phyloP scores from a whole-genome alignment of 768 basidiomycete genomes.

The Psilocybe cubensis region DNA sequence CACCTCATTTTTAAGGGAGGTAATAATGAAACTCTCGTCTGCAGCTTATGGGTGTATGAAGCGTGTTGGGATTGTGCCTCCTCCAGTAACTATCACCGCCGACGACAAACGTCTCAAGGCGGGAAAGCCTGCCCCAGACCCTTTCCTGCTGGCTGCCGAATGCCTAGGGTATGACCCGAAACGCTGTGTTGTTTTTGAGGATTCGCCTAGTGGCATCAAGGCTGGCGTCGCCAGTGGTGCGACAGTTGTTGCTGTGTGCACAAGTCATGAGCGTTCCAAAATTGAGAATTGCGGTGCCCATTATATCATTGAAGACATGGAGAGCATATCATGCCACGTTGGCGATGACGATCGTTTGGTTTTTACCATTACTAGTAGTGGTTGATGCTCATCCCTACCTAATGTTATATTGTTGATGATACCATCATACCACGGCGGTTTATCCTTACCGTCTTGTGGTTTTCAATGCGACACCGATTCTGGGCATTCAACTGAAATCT shows the following conservation, averaged over 20 bases:
- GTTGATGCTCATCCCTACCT: neutral
- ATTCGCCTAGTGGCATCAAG: conserved; percentile 78
- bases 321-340: conserved; percentile 44
- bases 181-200: conserved; percentile 79
- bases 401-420: neutral
- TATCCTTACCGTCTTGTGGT: too few species aligned
- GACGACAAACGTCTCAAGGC: conserved; percentile 75
- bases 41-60: conserved; percentile 69
- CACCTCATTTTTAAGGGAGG: neutral
- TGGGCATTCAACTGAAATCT: too few species aligned
- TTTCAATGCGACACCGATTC: too few species aligned
- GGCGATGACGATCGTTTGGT: conserved; percentile 25
- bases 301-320: conserved; percentile 59
- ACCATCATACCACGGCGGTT: too few species aligned
- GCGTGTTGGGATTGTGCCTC: conserved; percentile 70
- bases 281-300: conserved; percentile 62
- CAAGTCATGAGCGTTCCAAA: conserved; percentile 62
- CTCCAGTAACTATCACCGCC: conserved; percentile 72
- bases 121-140: conserved; percentile 66
- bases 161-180: conserved; percentile 58
- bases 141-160: conserved; percentile 64
- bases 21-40: neutral
- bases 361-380: conserved; percentile 5
- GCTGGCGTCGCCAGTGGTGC: conserved; percentile 77
- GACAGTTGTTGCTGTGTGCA: conserved; percentile 76